Evolutionary conservation across 2,329 filamentous ascomycete genomes (phyloP).

Genomic region (Cercospora janseana): DNA sequence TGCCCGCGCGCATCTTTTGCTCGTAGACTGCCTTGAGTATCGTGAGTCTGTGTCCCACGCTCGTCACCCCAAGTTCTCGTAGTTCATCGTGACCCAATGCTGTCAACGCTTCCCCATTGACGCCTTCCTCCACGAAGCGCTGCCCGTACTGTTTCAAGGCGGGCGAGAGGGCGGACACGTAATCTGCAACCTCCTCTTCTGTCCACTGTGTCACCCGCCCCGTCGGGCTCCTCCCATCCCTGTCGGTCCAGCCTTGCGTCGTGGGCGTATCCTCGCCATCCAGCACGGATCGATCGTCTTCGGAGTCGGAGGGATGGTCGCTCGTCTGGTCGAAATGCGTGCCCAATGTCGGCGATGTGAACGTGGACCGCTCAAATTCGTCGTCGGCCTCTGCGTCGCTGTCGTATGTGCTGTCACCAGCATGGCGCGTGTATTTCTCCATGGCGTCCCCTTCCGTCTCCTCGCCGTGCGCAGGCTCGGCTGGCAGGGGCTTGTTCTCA

Average conservation of each 20-base stretch:
- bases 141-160: constrained; percentile 38
- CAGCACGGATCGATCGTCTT: constrained; percentile 38
- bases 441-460: constrained; percentile 23
- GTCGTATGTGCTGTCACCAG: constrained; percentile 56
- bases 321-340: constrained; percentile 63
- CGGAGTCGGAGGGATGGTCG: constrained; percentile 60
- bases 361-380: constrained; percentile 72
- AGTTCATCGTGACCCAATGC: constrained; percentile 88
- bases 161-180: constrained; percentile 56
- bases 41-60: constrained; percentile 89
- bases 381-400: constrained; percentile 78
- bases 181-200: constrained; percentile 85
- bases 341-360: constrained; percentile 64
- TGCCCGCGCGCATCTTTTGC: constrained; percentile 88
- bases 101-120: constrained; percentile 86
- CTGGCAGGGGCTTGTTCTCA: constrained; percentile 17
- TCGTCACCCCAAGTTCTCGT: constrained; percentile 89
- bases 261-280: constrained; percentile 70
- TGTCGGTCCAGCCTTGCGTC: constrained; percentile 48
- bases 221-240: constrained; percentile 56
- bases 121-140: constrained; percentile 73
- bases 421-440: constrained; percentile 37
- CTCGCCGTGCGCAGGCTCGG: constrained; percentile 3
- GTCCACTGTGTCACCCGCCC: constrained; percentile 78
- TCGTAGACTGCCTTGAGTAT: constrained; percentile 97